Percentiles rank a stretch among this genome's conserved stretches.
Conservation (phyloP, 2,329 filamentous ascomycete species). For the Pestalotiopsis sp. region DNA sequence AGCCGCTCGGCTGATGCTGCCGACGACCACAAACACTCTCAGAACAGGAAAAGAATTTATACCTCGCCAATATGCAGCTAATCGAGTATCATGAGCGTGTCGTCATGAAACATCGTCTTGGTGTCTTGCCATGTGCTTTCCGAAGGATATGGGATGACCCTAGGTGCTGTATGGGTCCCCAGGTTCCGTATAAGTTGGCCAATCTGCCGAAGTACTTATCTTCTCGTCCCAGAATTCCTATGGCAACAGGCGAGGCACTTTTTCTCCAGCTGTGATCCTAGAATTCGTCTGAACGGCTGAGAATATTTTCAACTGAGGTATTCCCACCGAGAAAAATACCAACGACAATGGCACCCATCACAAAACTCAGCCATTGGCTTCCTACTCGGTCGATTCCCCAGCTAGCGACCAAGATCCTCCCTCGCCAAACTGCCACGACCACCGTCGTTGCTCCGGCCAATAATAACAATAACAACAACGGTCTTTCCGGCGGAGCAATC, state of each 20-base stretch:
- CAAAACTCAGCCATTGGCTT: neutral
- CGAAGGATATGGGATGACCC: neutral
- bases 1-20: neutral
- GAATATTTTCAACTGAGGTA: too few species aligned
- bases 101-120: neutral
- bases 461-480: slow-evolving; percentile 20
- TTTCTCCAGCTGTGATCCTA: too few species aligned
- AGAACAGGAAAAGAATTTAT: neutral
- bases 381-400: neutral
- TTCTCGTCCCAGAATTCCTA: too few species aligned
- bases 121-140: neutral
- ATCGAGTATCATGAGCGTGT: neutral
- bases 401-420: slow-evolving; percentile 16
- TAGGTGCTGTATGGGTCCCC: neutral
- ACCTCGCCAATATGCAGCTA: neutral
- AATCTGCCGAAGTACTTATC: neutral
- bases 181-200: neutral
- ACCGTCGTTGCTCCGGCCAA: slow-evolving; percentile 26
- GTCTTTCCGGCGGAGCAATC: slow-evolving; percentile 50
- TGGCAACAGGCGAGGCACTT: too few species aligned
- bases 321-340: neutral
- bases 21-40: neutral
- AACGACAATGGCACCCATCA: neutral
- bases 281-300: too few species aligned
- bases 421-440: slow-evolving; percentile 28